Evolutionary conservation across 2,329 filamentous ascomycete species (phyloP).

Genomic region (Penicillium sp.): DNA sequence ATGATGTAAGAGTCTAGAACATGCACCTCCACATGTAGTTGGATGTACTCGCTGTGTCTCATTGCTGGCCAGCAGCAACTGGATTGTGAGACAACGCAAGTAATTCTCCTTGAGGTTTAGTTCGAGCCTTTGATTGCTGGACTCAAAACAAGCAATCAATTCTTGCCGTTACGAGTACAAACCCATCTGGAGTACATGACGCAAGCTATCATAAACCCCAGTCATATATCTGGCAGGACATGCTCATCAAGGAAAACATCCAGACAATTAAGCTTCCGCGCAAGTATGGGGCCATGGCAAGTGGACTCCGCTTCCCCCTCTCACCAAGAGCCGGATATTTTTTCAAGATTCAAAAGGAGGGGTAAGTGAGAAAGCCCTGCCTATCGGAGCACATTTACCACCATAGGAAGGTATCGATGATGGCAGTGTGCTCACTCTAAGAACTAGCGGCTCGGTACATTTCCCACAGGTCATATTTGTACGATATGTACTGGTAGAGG

Average conservation of each 20-base stretch:
- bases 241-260: background rate
- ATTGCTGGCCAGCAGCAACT: too few relatives aligned
- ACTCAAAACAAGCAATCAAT: too few relatives aligned
- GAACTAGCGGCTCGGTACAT: background rate
- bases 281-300: background rate
- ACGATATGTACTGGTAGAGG: background rate
- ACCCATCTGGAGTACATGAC: background rate
- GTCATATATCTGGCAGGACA: background rate
- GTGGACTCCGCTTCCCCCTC: background rate
- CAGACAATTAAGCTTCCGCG: background rate
- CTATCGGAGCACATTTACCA: constrained; percentile 4
- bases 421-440: background rate
- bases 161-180: too few relatives aligned
- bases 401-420: background rate
- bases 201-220: background rate
- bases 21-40: too few relatives aligned
- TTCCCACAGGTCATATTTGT: background rate
- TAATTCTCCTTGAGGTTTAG: too few relatives aligned
- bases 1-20: too few relatives aligned
- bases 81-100: too few relatives aligned
- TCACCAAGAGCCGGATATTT: background rate
- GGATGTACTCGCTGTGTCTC: too few relatives aligned
- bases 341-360: background rate
- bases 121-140: too few relatives aligned
- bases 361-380: background rate